Base-by-base conservation (phyloP, 208 protist genomes). In the Wallacemonas sp. region DNA sequence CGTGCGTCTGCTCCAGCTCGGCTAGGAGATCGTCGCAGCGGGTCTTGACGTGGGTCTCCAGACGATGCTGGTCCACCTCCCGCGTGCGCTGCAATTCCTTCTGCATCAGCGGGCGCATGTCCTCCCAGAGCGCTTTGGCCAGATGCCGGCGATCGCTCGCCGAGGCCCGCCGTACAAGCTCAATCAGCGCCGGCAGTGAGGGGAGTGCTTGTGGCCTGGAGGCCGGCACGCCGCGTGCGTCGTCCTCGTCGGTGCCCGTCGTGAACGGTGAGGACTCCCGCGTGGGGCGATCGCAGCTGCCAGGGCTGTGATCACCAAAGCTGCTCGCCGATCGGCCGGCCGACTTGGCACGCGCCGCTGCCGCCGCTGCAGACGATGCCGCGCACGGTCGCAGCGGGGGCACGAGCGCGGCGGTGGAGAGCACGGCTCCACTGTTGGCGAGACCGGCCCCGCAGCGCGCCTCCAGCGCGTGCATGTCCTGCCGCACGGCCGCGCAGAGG, bases 401-500 rank as follows among this genome's bases (percentile, higher is more conserved):
- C n/a, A n/a, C n/a, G n/a, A n/a, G n/a, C n/a, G n/a, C n/a, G n/a
- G n/a, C n/a, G n/a, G n/a, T n/a, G n/a, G n/a, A n/a, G n/a, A n/a
- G n/a, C n/a, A n/a, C n/a, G n/a, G n/a, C n/a, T n/a, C n/a, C n/a
- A n/a, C n/a, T n/a, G n/a, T n/a, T n/a, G 29, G 52, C 61, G 23
- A 55, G 48, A 48, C 14, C 10, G 10, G 36, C 7, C 36, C 14
- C 10, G 36, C 38, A 83, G n/a, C 74, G 77, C 25, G 39, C 49
- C n/a, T 84, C 39, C 39, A 89, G 29, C 46, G 42, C 67, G 20
- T 79, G 77, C 20, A 95, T 64, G 55, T 95, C 86, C 36, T 85
- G 76, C 32, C 74, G 73, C 33, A 95, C 86, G 16, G 82, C 86
- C 2, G 59, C 49, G 57, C 89, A 92, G 12, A 95, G 74, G 2